phyloP scores from a whole-genome alignment of 257 asterid genomes.

The Solanum medicagineum region DNA sequence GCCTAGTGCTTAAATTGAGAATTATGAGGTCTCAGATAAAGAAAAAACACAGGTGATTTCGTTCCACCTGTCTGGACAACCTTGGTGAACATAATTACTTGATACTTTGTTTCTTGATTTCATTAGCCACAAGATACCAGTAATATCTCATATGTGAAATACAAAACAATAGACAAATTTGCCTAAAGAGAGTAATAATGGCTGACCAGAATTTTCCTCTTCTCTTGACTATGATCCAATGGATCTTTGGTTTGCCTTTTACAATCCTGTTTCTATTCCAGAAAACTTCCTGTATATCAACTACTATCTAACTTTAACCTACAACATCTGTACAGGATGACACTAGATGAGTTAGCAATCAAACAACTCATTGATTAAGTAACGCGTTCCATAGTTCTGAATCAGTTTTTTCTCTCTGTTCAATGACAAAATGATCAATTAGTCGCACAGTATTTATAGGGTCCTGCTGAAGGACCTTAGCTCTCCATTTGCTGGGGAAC shows the following conservation, averaged over 20 bases:
- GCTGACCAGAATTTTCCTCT: neutral
- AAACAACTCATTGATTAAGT: neutral
- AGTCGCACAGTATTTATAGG: conserved; percentile 60
- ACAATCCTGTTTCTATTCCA: neutral
- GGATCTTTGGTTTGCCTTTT: neutral
- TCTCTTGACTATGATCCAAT: neutral
- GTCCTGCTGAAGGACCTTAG: conserved; percentile 55
- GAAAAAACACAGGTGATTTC: neutral
- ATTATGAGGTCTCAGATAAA: neutral
- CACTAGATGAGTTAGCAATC: neutral
- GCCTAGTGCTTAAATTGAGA: neutral
- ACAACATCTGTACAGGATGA: neutral
- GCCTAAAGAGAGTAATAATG: neutral
- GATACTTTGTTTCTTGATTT: neutral
- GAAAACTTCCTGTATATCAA: neutral
- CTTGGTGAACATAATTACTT: too few species aligned
- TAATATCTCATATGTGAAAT: neutral
- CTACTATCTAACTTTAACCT: neutral
- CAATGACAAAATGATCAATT: conserved; percentile 71
- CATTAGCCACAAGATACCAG: neutral
- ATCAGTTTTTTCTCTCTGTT: conserved; percentile 30
- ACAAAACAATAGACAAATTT: neutral
- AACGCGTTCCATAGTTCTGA: conserved; percentile 27
- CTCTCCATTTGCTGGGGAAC: conserved; percentile 91
- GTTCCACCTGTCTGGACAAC: neutral